Conservation (phyloP, 352 stramenopile species). For the Globisporangium okanoganense region DNA sequence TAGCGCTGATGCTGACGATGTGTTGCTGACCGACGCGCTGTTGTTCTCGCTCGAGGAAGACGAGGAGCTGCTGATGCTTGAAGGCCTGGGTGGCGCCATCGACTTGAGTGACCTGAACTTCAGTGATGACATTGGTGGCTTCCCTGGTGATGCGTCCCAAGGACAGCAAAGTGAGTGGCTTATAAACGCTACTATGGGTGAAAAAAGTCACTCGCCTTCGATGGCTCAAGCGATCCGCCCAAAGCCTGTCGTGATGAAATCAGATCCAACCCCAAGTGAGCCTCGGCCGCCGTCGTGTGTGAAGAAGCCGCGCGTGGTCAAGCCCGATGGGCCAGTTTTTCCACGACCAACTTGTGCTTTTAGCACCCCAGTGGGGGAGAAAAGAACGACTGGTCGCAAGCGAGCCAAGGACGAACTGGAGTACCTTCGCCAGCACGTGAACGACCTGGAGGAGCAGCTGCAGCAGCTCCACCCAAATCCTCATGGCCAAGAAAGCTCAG, state of each 20-base stretch:
- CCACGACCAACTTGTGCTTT: too few relatives aligned
- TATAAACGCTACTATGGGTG: background rate
- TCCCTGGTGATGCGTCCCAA: background rate
- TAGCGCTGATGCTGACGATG: background rate
- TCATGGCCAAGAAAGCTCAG: too few relatives aligned
- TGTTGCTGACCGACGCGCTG: background rate
- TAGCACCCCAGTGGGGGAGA: too few relatives aligned
- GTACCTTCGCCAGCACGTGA: conserved; percentile 6
- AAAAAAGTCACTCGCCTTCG: background rate
- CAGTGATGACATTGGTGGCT: background rate
- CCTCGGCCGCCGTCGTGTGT: background rate
- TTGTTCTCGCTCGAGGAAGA: background rate
- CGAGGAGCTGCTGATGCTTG: background rate
- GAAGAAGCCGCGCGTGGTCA: background rate
- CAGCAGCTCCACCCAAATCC: background rate
- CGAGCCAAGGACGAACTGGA: conserved; percentile 6
- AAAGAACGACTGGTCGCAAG: background rate
- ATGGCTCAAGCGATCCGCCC: background rate
- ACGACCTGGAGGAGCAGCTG: conserved; percentile 7
- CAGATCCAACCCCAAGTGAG: background rate
- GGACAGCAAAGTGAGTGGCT: background rate
- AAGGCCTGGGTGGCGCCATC: background rate
- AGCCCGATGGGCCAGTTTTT: background rate
- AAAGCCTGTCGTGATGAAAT: background rate
- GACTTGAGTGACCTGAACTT: background rate